These are phyloP conservation scores for Pneumocystis carinii DNA, from an alignment of 1,139 yeast species.

Conservation along the genomic window DNA sequence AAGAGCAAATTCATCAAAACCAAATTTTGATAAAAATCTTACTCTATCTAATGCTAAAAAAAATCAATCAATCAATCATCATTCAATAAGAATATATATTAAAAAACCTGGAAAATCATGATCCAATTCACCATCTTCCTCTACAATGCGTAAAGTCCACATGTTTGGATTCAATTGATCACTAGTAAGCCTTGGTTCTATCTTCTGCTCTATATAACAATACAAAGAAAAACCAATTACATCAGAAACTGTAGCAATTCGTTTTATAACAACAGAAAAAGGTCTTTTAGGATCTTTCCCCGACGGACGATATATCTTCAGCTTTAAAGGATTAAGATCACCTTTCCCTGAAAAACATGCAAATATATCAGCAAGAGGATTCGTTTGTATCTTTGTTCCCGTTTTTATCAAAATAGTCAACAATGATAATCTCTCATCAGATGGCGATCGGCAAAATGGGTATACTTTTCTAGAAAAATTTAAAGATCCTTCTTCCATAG, in stretches of 20 bases:
- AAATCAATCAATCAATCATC: neutral
- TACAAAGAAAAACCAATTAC: conserved; percentile 31
- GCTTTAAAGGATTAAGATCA: conserved; percentile 23
- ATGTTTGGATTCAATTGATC: conserved; percentile 24
- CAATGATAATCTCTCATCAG: conserved; percentile 2
- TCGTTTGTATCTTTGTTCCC: conserved; percentile 17
- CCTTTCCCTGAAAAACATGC: conserved; percentile 28
- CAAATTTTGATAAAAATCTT: conserved; percentile 28
- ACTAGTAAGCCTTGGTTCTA: conserved; percentile 22
- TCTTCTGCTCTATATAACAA: conserved; percentile 21
- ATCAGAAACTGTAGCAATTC: conserved; percentile 27
- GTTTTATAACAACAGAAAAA: conserved; percentile 26
- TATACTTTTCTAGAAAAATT: neutral
- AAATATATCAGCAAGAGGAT: conserved; percentile 29
- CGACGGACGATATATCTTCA: conserved; percentile 28
- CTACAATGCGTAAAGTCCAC: conserved; percentile 32
- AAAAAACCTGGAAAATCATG: conserved; percentile 28
- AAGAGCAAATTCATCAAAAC: conserved; percentile 33
- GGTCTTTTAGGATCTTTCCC: conserved; percentile 22
- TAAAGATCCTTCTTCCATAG: neutral
- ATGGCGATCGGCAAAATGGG: neutral
- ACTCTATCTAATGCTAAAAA: conserved; percentile 28
- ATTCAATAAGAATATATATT: neutral
- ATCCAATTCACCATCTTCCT: conserved; percentile 35
- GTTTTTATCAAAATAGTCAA: conserved; percentile 14